Percentiles rank a stretch among this genome's conserved stretches.
Evolutionary conservation across 306 rosid genomes (phyloP).

Genomic region (Cucumis cinereus): DNA sequence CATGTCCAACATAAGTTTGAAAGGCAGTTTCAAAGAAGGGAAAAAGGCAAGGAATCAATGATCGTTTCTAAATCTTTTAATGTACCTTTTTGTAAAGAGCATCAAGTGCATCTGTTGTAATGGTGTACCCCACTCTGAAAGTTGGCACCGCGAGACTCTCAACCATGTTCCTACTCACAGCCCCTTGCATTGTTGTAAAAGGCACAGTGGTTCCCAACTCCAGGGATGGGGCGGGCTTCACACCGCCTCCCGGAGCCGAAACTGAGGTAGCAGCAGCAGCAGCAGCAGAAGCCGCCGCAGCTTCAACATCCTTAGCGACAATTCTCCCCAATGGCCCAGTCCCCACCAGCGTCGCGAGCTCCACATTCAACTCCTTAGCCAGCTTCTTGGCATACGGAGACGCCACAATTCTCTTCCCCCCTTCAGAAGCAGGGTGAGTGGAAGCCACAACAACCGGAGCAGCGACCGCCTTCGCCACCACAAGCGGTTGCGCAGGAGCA

Average conservation of each 20-base stretch:
- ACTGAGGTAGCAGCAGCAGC: neutral
- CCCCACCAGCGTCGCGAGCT: conserved; percentile 48
- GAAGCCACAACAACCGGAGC: conserved; percentile 24
- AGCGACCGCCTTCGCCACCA: conserved; percentile 8
- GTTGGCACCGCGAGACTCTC: conserved; percentile 78
- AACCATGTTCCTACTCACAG: conserved; percentile 85
- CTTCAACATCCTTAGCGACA: conserved; percentile 90
- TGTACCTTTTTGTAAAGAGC: conserved; percentile 82
- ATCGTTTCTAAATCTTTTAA: neutral
- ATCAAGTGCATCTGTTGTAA: conserved; percentile 76
- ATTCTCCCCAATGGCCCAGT: conserved; percentile 83
- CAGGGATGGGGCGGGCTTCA: conserved; percentile 16
- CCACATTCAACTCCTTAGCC: conserved; percentile 77
- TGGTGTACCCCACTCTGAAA: conserved; percentile 88
- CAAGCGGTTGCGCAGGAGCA: neutral
- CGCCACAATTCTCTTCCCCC: conserved; percentile 82
- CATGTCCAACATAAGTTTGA: neutral
- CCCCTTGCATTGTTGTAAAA: conserved; percentile 93
- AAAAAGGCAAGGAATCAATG: neutral
- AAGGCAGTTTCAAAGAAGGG: neutral
- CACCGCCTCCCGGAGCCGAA: neutral
- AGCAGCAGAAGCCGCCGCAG: conserved; percentile 23
- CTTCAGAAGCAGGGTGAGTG: conserved; percentile 80
- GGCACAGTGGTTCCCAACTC: conserved; percentile 82
- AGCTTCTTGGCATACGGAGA: conserved; percentile 94